Evolutionary conservation across 306 rosid genomes (phyloP).

Genomic region (Clitoria ternatea): DNA sequence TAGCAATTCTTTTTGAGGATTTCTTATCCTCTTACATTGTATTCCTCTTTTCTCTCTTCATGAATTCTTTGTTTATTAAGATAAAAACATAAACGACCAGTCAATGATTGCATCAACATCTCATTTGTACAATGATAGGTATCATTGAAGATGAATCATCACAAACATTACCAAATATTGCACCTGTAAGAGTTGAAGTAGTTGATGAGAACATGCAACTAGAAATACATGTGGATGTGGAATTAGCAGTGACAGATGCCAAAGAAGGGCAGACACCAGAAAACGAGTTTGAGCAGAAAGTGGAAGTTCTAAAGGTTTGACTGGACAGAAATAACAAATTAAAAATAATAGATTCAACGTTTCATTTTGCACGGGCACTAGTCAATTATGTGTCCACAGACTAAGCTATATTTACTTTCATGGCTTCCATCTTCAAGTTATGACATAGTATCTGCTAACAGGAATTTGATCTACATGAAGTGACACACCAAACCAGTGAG

Average conservation of each 20-base stretch:
- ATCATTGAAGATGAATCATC: not conserved
- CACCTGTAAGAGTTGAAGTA: not conserved
- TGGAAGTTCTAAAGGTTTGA: slow-evolving; percentile 23
- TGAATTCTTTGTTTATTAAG: too few relatives aligned
- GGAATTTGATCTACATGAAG: not conserved
- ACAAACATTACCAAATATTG: not conserved
- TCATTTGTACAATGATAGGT: not conserved
- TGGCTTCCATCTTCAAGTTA: not conserved
- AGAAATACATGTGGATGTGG: not conserved
- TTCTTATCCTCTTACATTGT: too few relatives aligned
- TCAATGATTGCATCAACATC: not conserved
- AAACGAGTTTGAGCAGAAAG: not conserved
- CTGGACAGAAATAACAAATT: not conserved
- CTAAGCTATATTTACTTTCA: too few relatives aligned
- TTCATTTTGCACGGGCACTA: not conserved
- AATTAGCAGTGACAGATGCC: not conserved
- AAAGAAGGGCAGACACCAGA: not conserved
- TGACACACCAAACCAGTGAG: not conserved
- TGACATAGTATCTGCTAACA: not conserved
- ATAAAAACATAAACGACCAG: too few relatives aligned
- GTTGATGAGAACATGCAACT: not conserved
- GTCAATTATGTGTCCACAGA: not conserved
- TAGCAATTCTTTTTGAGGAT: too few relatives aligned
- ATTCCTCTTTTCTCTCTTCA: too few relatives aligned
- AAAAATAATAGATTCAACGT: not conserved